Base-by-base conservation (phyloP, 257 asterid genomes). In the Plectranthus barbatus region DNA sequence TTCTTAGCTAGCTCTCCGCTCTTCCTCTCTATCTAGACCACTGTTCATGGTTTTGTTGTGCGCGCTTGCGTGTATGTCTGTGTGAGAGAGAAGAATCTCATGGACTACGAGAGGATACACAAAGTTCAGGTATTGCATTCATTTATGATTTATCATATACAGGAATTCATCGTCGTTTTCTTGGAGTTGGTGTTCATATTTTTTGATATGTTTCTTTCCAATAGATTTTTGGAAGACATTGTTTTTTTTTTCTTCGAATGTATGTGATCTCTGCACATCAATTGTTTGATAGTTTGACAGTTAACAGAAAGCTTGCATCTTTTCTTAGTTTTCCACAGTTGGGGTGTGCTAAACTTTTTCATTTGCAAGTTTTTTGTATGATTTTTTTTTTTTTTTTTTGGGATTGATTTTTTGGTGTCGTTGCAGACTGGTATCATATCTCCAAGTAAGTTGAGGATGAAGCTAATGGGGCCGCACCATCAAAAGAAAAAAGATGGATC, bases 51-150 rank as follows among this genome's bases (percentile, higher is more conserved):
- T 61, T 52, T 45, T 41, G 64, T 40, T 63, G 44, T 53, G 47
- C 34, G 44, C 5, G 31, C 31, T 2, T 26, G 31, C 12, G 52
- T 56, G 64, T n/a, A 60, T 7, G 69, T 24, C 48, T 68, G 78
- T 66, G 67, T 48, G 64, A 37, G 50, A 70, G 56, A 29, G 48
- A 42, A 67, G 78, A 69, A 78, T 84, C 90, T 53, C 36, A 91
- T 91, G 98, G 98, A 91, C 80, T 91, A 91, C 93, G 95, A 86
- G 74, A 79, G 97, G 87, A 88, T 91, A 84, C 93, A 88, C 86
- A 91, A 88, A 74, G 79, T 68, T 71, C 97, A 88, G 98, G 96
- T 86, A 74, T 58, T 39, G 37, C 46, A 68, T 61, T 45, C 31
- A 15, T 29, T 51, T 18, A 44, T 55, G 72, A 66, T 48, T n/a